Conservation (phyloP, 1,284 basidiomycete species). For the Cystobasidium pallidum region DNA sequence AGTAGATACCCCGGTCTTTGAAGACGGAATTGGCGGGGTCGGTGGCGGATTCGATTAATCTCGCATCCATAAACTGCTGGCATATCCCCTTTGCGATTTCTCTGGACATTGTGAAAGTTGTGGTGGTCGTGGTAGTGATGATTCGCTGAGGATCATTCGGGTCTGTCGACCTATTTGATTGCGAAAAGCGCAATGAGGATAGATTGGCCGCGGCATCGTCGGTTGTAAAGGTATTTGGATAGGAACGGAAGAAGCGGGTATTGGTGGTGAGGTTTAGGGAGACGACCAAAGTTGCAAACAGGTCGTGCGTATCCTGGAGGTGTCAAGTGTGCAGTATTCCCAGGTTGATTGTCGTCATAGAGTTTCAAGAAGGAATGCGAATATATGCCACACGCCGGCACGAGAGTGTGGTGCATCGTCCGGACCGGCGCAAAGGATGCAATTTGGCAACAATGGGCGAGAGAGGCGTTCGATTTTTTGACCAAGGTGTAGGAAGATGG, state of each 20-base stretch:
- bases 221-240: slow-evolving; percentile 92
- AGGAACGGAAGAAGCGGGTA: slow-evolving; percentile 94
- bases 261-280: slow-evolving; percentile 86
- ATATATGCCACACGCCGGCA: neutral
- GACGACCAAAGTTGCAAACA: slow-evolving; percentile 95
- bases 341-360: neutral
- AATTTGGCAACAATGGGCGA: neutral
- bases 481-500: too few relatives aligned
- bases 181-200: slow-evolving; percentile 95
- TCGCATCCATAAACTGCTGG: slow-evolving; percentile 99
- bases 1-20: slow-evolving; percentile 96
- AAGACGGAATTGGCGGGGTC: slow-evolving; percentile 85
- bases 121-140: slow-evolving; percentile 97
- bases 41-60: slow-evolving; percentile 93
- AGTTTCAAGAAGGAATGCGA: neutral
- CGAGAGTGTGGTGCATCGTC: neutral
- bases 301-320: slow-evolving; percentile 88
- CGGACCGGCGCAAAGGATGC: neutral
- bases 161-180: slow-evolving; percentile 96
- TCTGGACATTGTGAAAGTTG: slow-evolving; percentile 98
- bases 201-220: slow-evolving; percentile 95
- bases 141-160: slow-evolving; percentile 95
- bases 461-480: neutral
- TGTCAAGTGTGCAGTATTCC: neutral
- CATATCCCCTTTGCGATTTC: slow-evolving; percentile 99